Conservation (phyloP, 345 rosid species). For the Lepidium aucheri region DNA sequence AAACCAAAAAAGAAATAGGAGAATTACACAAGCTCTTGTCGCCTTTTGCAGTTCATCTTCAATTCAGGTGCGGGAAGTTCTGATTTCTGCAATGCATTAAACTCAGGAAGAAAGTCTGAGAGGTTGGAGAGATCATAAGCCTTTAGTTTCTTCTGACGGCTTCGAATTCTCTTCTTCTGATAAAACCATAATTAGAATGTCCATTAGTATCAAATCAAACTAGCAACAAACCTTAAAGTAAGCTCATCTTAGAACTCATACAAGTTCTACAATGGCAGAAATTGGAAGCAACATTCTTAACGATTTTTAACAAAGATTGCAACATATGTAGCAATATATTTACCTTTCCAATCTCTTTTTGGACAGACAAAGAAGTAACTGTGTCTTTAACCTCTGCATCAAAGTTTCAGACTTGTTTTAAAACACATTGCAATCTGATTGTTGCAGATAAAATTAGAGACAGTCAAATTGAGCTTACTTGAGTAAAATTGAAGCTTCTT, state of each 20-base stretch:
- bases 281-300: neutral
- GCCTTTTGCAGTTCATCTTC: slow-evolving; percentile 67
- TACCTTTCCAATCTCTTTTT: slow-evolving; percentile 50
- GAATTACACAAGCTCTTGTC: slow-evolving; percentile 56
- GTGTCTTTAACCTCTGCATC: slow-evolving; percentile 59
- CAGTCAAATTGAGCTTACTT: slow-evolving; percentile 28
- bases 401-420: neutral
- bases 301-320: neutral
- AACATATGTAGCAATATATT: neutral
- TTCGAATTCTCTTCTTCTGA: slow-evolving; percentile 47
- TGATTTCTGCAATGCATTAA: slow-evolving; percentile 29
- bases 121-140: slow-evolving; percentile 63
- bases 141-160: slow-evolving; percentile 65
- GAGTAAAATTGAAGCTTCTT: slow-evolving; percentile 54
- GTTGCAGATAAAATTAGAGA: neutral
- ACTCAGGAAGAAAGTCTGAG: slow-evolving; percentile 73
- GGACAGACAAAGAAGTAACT: slow-evolving; percentile 43
- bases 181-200: neutral
- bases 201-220: neutral
- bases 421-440: neutral
- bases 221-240: neutral
- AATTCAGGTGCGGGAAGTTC: slow-evolving; percentile 29
- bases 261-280: neutral
- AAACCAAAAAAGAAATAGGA: neutral
- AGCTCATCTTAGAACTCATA: neutral